phyloP scores from a whole-genome alignment of 495 filamentous ascomycete genomes.

The Neurospora sp. region DNA sequence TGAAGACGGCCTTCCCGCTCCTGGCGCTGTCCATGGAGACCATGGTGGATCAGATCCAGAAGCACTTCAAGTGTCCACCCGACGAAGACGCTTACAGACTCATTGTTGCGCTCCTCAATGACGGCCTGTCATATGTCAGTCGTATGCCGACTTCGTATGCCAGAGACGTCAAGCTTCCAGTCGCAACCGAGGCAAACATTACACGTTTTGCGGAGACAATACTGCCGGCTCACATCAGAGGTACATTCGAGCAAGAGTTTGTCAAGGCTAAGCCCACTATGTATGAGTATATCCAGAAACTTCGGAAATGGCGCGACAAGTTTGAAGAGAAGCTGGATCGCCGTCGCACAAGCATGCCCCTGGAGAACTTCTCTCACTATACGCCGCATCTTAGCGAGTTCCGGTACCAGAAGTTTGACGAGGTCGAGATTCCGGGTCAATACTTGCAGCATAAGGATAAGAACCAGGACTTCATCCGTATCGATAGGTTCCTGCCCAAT shows the following conservation, averaged over 20 bases:
- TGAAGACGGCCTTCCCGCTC: constrained; percentile 94
- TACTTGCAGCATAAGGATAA: constrained; percentile 96
- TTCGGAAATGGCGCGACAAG: constrained; percentile 91
- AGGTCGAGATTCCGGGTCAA: constrained; percentile 95
- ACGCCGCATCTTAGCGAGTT: constrained; percentile 92
- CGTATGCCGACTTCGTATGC: constrained; percentile 77
- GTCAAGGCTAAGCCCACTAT: constrained; percentile 88
- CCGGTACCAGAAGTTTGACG: constrained; percentile 93
- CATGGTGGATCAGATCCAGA: constrained; percentile 97
- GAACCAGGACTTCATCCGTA: constrained; percentile 94
- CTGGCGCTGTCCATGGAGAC: constrained; percentile 97
- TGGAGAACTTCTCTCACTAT: constrained; percentile 56
- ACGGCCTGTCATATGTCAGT: constrained; percentile 80
- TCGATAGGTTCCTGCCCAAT: constrained; percentile 90
- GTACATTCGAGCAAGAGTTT: constrained; percentile 93
- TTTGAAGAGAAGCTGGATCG: constrained; percentile 97
- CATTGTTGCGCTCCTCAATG: constrained; percentile 94
- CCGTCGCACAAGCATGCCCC: constrained; percentile 52
- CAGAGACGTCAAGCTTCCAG: constrained; percentile 80
- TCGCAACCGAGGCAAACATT: constrained; percentile 89
- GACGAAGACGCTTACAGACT: constrained; percentile 97
- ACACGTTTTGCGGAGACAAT: constrained; percentile 94
- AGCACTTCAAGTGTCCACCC: constrained; percentile 96
- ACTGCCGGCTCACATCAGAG: constrained; percentile 81
- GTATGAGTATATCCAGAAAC: constrained; percentile 94